A percentile compares a stretch with the other conserved stretches of the same genome.
Conservation (phyloP, 2,329 filamentous ascomycete genomes). For the Nigrograna mackinnonii region DNA sequence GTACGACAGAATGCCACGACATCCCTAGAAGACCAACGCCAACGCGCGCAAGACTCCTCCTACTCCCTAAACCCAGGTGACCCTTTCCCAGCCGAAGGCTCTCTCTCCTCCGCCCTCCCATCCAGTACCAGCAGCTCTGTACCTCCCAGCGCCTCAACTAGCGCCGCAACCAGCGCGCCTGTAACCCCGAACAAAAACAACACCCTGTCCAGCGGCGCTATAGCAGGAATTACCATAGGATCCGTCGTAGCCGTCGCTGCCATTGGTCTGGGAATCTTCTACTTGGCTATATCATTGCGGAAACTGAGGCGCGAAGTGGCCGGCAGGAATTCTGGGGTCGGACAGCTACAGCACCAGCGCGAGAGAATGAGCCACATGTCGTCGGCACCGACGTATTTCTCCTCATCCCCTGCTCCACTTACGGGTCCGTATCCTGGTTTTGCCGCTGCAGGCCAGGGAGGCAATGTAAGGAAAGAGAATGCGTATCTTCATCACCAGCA, state of each 20-base stretch:
- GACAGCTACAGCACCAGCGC: background rate
- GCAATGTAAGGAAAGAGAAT: too few species aligned
- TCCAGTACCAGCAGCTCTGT: slow-evolving; percentile 4
- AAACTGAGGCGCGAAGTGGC: too few species aligned
- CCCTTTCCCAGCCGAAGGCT: slow-evolving; percentile 30
- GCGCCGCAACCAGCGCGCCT: background rate
- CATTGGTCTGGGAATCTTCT: slow-evolving; percentile 22
- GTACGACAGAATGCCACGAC: slow-evolving; percentile 18
- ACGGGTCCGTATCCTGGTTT: too few species aligned
- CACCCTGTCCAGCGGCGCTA: slow-evolving; percentile 39
- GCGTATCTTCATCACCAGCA: too few species aligned
- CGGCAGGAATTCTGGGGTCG: too few species aligned
- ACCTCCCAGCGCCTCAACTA: background rate
- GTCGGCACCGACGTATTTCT: background rate
- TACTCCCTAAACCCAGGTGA: slow-evolving; percentile 40
- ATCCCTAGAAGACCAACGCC: slow-evolving; percentile 24
- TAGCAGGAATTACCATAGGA: slow-evolving; percentile 46
- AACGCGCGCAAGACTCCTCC: slow-evolving; percentile 22
- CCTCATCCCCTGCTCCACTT: too few species aligned
- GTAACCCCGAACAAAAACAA: slow-evolving; percentile 3
- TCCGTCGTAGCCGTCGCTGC: slow-evolving; percentile 57
- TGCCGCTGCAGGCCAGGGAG: too few species aligned
- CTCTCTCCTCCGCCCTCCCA: slow-evolving; percentile 11
- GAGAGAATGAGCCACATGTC: background rate
- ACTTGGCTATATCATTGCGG: too few species aligned